Conservation (phyloP, 1,139 yeast species). For the Hansenula anomala region DNA sequence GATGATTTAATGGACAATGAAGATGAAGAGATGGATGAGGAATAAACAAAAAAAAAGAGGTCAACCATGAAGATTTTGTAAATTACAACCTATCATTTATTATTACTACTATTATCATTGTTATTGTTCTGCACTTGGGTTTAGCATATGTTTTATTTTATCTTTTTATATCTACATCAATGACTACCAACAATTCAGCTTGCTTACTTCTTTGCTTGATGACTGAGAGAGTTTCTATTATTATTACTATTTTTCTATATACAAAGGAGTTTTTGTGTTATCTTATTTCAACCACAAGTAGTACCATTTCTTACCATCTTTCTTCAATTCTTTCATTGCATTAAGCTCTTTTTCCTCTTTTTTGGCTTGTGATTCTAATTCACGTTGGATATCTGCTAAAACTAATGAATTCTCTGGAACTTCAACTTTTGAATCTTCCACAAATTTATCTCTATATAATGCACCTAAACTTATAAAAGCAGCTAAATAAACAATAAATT, state of each 20-base stretch:
- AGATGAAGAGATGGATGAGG: slow-evolving; percentile 38
- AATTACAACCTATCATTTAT: too few species aligned
- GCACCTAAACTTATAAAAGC: slow-evolving; percentile 29
- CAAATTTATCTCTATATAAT: slow-evolving; percentile 27
- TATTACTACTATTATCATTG: too few species aligned
- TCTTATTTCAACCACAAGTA: slow-evolving; percentile 36
- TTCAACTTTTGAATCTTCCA: slow-evolving; percentile 16
- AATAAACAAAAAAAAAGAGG: slow-evolving; percentile 17
- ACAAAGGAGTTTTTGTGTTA: not conserved
- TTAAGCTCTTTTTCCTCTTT: slow-evolving; percentile 5
- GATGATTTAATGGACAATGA: slow-evolving; percentile 67
- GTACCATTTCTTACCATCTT: slow-evolving; percentile 34
- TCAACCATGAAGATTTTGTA: not conserved
- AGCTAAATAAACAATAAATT: slow-evolving; percentile 41
- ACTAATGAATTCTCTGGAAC: slow-evolving; percentile 16
- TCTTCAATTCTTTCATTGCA: not conserved
- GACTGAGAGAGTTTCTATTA: too few species aligned
- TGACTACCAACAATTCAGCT: too few species aligned
- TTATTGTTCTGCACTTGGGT: too few species aligned
- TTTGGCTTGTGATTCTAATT: slow-evolving; percentile 8
- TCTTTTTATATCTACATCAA: too few species aligned
- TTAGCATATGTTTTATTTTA: too few species aligned
- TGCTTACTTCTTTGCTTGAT: too few species aligned
- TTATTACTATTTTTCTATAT: not conserved
- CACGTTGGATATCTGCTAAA: slow-evolving; percentile 15